Percentiles rank a stretch among this genome's conserved stretches.
phyloP scores from a whole-genome alignment of 1,284 basidiomycete species.

The Abortiporus biennis region DNA sequence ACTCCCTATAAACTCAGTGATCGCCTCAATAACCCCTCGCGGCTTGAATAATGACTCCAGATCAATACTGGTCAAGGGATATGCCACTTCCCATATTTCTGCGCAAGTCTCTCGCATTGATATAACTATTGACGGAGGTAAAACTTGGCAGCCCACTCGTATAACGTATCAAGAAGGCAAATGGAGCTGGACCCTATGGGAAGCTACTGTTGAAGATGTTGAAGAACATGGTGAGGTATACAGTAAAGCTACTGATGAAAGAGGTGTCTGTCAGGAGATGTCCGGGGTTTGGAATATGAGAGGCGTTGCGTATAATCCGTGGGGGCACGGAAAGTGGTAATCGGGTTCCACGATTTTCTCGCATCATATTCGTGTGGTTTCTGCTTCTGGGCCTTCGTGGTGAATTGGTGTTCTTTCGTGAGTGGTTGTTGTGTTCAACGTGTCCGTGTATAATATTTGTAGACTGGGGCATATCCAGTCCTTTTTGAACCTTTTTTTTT shows the following conservation, averaged over 20 bases:
- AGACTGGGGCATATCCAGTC: no score
- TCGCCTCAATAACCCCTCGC: no score
- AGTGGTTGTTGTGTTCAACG: no score
- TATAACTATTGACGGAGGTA: slow-evolving; percentile 44
- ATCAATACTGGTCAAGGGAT: slow-evolving; percentile 45
- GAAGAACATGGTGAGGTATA: slow-evolving; percentile 18
- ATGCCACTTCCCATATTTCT: slow-evolving; percentile 42
- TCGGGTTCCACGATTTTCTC: no score
- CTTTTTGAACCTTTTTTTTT: no score
- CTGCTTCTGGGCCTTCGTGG: no score
- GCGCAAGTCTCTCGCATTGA: slow-evolving; percentile 44
- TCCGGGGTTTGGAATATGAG: slow-evolving; percentile 52
- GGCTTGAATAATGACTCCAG: no score
- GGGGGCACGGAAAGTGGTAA: no score
- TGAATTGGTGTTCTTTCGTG: no score
- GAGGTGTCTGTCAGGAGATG: slow-evolving; percentile 37
- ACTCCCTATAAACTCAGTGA: slow-evolving; percentile 59
- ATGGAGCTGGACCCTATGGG: slow-evolving; percentile 72
- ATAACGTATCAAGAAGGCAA: slow-evolving; percentile 56
- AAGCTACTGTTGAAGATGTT: slow-evolving; percentile 28
- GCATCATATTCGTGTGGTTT: no score
- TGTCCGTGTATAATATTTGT: no score
- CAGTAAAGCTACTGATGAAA: slow-evolving; percentile 38
- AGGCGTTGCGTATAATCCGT: slow-evolving; percentile 49
- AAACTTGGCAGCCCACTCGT: slow-evolving; percentile 41